Evolutionary conservation across 179 eudicot species (phyloP).

Genomic region (Spinacia oleracea): DNA sequence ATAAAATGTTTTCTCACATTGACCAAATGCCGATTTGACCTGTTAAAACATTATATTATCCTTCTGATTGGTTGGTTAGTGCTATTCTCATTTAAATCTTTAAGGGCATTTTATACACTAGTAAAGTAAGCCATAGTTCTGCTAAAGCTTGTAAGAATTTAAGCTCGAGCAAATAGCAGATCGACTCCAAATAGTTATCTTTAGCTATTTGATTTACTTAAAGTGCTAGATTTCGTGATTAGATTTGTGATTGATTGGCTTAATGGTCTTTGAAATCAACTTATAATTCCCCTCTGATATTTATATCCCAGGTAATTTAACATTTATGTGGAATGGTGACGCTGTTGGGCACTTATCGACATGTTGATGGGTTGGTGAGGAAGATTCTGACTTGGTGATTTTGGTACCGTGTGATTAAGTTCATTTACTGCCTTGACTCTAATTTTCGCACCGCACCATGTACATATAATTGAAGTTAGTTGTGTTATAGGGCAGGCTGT

Average conservation of each 20-base stretch:
- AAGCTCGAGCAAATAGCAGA: background rate
- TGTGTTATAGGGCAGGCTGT: constrained; percentile 4
- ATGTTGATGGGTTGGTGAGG: constrained; percentile 7
- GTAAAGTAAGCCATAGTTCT: background rate
- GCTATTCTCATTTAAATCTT: background rate
- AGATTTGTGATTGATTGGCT: background rate
- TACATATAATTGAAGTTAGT: constrained; percentile 26
- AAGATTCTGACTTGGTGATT: constrained; percentile 1
- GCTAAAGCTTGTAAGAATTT: background rate
- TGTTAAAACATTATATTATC: background rate
- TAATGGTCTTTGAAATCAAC: background rate
- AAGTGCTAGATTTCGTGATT: background rate
- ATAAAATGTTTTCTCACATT: background rate
- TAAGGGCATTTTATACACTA: background rate
- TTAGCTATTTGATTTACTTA: background rate
- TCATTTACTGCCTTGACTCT: constrained; percentile 1
- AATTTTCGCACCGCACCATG: constrained; percentile 17
- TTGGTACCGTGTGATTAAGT: constrained; percentile 5
- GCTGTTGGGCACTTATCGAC: background rate
- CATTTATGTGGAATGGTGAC: background rate
- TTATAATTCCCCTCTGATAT: background rate
- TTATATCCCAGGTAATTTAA: constrained; percentile 20
- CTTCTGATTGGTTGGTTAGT: background rate
- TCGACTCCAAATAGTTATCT: background rate
- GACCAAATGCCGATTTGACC: background rate